These are phyloP conservation scores for Penstemon barbatus DNA, from an alignment of 257 asterid species.

Conservation along the genomic window DNA sequence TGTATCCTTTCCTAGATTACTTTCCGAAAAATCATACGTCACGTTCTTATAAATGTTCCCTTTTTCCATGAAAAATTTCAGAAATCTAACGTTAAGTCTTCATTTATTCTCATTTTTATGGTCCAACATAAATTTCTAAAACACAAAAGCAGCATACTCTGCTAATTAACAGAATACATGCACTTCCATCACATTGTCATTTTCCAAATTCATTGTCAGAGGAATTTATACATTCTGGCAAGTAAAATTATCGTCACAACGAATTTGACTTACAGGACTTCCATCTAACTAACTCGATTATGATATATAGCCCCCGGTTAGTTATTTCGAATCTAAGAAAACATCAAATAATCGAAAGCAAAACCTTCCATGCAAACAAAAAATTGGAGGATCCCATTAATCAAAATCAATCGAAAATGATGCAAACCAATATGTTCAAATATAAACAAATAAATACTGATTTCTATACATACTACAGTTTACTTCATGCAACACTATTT, in stretches of 20 bases:
- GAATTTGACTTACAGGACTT: not conserved
- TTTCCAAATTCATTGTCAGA: not conserved
- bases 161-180: not conserved
- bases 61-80: not conserved
- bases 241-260: not conserved
- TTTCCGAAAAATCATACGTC: not conserved
- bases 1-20: slow-evolving; percentile 9
- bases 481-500: slow-evolving; percentile 19
- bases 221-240: not conserved
- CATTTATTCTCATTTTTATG: not conserved
- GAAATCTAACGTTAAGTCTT: not conserved
- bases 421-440: not conserved
- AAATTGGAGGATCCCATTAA: not conserved
- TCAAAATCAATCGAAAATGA: slow-evolving; percentile 1
- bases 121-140: not conserved
- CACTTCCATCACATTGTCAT: not conserved
- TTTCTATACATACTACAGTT: not conserved
- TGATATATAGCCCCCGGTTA: not conserved
- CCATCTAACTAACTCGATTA: not conserved
- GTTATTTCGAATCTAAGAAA: not conserved
- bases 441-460: not conserved
- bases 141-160: not conserved
- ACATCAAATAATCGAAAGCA: not conserved
- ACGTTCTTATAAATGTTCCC: not conserved
- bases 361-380: slow-evolving; percentile 5